Evolutionary conservation across 2,329 filamentous ascomycete genomes (phyloP).

Genomic region (Coniochaeta sp.): DNA sequence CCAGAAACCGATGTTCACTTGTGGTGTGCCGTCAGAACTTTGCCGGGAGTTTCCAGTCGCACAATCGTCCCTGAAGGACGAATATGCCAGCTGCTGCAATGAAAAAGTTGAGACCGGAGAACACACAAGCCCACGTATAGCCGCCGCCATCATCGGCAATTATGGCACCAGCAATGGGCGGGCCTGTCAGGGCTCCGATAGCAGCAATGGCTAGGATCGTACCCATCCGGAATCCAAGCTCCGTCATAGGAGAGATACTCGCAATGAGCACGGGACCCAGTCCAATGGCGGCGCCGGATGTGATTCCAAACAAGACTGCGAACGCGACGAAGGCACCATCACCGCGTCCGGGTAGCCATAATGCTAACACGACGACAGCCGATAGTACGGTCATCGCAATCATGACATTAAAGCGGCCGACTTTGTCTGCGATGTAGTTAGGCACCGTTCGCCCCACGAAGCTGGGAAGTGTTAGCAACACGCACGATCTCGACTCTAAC

Average conservation of each 20-base stretch:
- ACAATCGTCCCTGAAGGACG: background rate
- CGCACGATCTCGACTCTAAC: background rate
- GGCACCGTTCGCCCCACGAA: background rate
- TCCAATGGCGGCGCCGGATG: constrained; percentile 32
- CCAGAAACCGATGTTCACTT: too few species aligned
- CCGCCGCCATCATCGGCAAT: background rate
- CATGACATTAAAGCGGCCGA: constrained; percentile 33
- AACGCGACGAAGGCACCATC: constrained; percentile 26
- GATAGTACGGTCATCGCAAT: constrained; percentile 38
- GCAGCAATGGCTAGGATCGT: constrained; percentile 42
- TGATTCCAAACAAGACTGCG: constrained; percentile 33
- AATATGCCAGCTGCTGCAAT: background rate
- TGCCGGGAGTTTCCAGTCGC: background rate
- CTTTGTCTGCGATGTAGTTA: constrained; percentile 20
- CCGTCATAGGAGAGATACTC: constrained; percentile 46
- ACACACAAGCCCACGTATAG: background rate
- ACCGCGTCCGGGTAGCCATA: constrained; percentile 32
- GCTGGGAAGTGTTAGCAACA: background rate
- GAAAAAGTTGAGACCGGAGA: background rate
- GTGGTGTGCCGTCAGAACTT: background rate
- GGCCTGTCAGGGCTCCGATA: constrained; percentile 42
- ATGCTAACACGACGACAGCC: constrained; percentile 25
- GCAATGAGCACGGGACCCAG: constrained; percentile 29
- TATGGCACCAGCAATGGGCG: constrained; percentile 39
- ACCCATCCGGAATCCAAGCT: constrained; percentile 49